Evolutionary conservation across 345 rosid genomes (phyloP).

Genomic region (Lepidium sativum): DNA sequence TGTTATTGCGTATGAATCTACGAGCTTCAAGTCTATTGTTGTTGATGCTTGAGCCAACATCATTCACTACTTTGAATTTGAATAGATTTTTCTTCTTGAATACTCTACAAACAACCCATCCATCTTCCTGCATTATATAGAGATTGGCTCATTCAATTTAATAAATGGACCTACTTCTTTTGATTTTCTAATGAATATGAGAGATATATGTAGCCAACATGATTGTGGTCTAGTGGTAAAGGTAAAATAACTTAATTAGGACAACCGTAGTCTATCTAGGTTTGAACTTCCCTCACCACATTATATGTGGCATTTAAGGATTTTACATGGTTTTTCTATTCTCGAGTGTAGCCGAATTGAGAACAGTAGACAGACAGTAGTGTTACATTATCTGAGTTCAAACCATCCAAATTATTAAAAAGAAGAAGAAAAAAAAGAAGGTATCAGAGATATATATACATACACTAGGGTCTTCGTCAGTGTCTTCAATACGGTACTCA

Average conservation of each 20-base stretch:
- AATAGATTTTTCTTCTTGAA: conserved; percentile 86
- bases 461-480: conserved; percentile 57
- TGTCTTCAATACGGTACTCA: conserved; percentile 84
- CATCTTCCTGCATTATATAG: conserved; percentile 62
- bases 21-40: conserved; percentile 27
- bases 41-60: conserved; percentile 44
- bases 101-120: conserved; percentile 92
- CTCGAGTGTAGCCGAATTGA: too few species aligned
- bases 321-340: too few species aligned
- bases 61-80: conserved; percentile 69
- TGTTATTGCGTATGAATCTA: conserved; percentile 41
- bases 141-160: background rate
- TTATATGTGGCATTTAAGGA: too few species aligned
- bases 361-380: too few species aligned
- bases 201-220: background rate
- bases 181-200: background rate
- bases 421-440: too few species aligned
- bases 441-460: conserved; percentile 6
- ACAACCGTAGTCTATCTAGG: too few species aligned
- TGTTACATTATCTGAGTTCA: too few species aligned
- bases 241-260: too few species aligned
- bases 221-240: too few species aligned
- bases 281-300: too few species aligned
- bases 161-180: background rate
- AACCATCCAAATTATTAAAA: too few species aligned